Evolutionary conservation across 208 protist genomes (phyloP), one percentile per base, ranked within the genome.

Genomic region (Leishmania mexicana): DNA sequence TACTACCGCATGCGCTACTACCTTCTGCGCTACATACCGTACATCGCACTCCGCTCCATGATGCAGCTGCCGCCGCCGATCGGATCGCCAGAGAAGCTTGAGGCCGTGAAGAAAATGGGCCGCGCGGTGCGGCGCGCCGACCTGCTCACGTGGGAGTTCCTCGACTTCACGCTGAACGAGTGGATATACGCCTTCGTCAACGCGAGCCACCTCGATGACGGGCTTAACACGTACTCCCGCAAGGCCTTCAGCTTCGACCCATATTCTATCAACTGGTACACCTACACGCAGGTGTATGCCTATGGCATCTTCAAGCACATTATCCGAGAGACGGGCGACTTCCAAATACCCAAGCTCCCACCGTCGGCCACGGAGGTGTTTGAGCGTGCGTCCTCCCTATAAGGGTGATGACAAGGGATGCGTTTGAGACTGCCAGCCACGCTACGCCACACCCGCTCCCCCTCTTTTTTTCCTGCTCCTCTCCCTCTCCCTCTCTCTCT

Each of bases 231-330:
- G 70, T 64, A 78, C 54, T 87, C 83, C 75, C 80, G 82, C 21
- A 64, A 83, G 35, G 77, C 83, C 53, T 96, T 93, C 71, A 71
- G 38, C 38, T 94, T 88, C 79, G 93, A 96, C 80, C 85, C 90
- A 8, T 88, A 90, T 82, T 76, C 83, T 64, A 94, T 96, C 67
- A 89, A 93, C 79, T 96, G 93, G 93, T 92, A 82, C 79, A 76
- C 79, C 64, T 96, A 95, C 84, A 76, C 80, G n/a, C 90, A 93
- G 76, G 71, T 87, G 54, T 96, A 96, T 85, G 85, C 80, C 57
- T 91, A 93, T 76, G 93, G 93, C 70, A 85, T 96, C 53, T 81
- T 94, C 51, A 92, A 95, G 83, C 74, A 94, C 84, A 92, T 96
- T 70, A 74, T 96, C 45, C 79, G 85, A 38, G 88, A 95, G 67